Evolutionary conservation across 495 filamentous ascomycete genomes (phyloP), one percentile per base, ranked within the genome.

Genomic region (Acidiella bohemica): DNA sequence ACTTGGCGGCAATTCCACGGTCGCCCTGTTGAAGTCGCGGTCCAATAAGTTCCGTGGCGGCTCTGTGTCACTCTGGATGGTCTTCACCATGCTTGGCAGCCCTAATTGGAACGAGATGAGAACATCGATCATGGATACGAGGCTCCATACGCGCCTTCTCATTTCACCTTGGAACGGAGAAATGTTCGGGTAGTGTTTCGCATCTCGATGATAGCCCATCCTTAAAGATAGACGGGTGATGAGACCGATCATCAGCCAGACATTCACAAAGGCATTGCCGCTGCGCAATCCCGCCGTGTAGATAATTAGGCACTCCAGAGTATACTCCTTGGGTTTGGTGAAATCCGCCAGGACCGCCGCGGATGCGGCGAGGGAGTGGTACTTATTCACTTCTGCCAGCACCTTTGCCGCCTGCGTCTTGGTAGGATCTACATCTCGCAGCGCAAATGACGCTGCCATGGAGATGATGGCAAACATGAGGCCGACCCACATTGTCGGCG

Each of bases 161-260:
- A 62, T 60, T 34, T 62, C 59, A 5, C 50, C 58, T 13, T 57
- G 49, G 32, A 62, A 59, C 0, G 50, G 42, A 3, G 43, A 45
- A 18, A 62, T 59, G 20, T 46, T 41, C 7, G 46, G 50, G 36
- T 56, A 60, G 40, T 50, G 44, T 12, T 54, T 57, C 3, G 51
- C 39, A 17, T 63, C 59, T 17, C 59, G 50, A 37, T 63, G 59
- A 39, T 54, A 59, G 10, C 59, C 59, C 59, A 60, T 62, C 14
- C 56, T 25, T 33, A 60, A 35, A 3, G 58, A 53, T 11, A 60
- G 32, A 11, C 58, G 51, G 7, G 56, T 29, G 7, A 51, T 47
- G 19, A 60, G 49, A 14, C 56, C 57, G 12, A 55, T 42, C 43
- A 56, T 49, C 4, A 60, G 41, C 56, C 56, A 62, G 1, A 62